Percentiles rank a stretch among this genome's conserved stretches.
phyloP scores from a whole-genome alignment of 2,329 filamentous ascomycete species.

The Trichophyton equinum region DNA sequence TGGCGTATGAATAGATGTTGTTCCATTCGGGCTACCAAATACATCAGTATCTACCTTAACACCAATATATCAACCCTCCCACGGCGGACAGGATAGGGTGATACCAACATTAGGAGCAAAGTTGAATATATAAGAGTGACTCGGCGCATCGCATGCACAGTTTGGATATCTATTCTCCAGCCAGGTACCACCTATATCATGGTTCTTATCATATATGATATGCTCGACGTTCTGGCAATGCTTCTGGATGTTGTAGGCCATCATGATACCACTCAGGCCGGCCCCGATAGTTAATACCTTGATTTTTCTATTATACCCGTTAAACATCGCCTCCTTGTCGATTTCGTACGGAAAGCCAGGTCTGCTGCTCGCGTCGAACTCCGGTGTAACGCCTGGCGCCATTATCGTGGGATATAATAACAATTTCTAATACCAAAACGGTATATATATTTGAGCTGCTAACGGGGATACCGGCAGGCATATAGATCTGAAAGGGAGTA shows the following conservation, averaged over 20 bases:
- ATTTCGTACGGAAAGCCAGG: constrained; percentile 7
- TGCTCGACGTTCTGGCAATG: constrained; percentile 27
- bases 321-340: constrained; percentile 13
- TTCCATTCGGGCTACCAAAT: constrained; percentile 34
- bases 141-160: constrained; percentile 36
- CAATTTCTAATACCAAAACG: no score
- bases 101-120: constrained; percentile 29
- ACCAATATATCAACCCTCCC: background rate
- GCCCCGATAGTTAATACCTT: constrained; percentile 31
- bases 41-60: background rate
- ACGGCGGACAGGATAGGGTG: background rate
- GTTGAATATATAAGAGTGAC: constrained; percentile 35
- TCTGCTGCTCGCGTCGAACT: background rate
- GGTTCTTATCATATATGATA: constrained; percentile 24
- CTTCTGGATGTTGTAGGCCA: constrained; percentile 27
- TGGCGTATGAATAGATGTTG: constrained; percentile 35
- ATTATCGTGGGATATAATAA: background rate
- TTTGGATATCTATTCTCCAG: constrained; percentile 27
- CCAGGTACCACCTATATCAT: constrained; percentile 29
- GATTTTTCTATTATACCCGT: constrained; percentile 32
- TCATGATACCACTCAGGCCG: constrained; percentile 29
- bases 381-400: background rate
- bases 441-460: no score
- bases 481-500: no score
- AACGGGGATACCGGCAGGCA: no score